Base-by-base conservation (phyloP, 371 early-diverging fungal species). In the Mortierella sp. region DNA sequence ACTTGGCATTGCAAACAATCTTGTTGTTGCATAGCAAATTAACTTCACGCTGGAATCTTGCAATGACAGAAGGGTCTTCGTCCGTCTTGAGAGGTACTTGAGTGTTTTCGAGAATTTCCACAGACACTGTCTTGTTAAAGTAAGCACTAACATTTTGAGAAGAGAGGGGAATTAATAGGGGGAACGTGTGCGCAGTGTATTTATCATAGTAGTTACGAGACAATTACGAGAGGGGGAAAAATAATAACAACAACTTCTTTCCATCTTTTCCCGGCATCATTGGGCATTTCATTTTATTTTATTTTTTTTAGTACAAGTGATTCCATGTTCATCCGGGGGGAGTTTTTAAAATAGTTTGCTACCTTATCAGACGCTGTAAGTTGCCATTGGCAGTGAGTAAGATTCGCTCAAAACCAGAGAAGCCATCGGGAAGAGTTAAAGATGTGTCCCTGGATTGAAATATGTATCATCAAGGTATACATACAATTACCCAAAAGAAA, bases 371-470 rank as follows among this genome's bases (percentile, higher is more conserved):
- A 43, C 90, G 83, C 75, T 89, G 89, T n/a, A 89, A 82, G 61
- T 89, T 89, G 61, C 89, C 89, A 73, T 89, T 89, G 54, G 89
- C 88, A 58, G 86, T 88, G 35, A 89, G 83, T 64, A 90, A 82
- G 63, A 89, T 89, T 37, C 89, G 75, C 75, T 89, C 89, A 45
- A 87, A 77, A 1, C 86, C 83, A 42, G 76, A 76, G 74, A 89
- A 89, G 22, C 86, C 87, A 5, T 82, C 84, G 1, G 89, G 90
- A 42, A 89, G 78, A 63, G 76, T 79, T 62, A 88, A 80, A 10
- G 85, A 83, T 4, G 88, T 88, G 59, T 88, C 84, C 55, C 80
- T 74, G n/a, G 23, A 42, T 15, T 37, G 6, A 34, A 34, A 26
- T 2, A 55, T 12, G 19, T 43, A 43, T 15, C 6, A 47, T 47